Percentiles rank a stretch among this genome's conserved stretches.
Evolutionary conservation across 2,329 filamentous ascomycete species (phyloP).

Genomic region (Fusarium sp.): DNA sequence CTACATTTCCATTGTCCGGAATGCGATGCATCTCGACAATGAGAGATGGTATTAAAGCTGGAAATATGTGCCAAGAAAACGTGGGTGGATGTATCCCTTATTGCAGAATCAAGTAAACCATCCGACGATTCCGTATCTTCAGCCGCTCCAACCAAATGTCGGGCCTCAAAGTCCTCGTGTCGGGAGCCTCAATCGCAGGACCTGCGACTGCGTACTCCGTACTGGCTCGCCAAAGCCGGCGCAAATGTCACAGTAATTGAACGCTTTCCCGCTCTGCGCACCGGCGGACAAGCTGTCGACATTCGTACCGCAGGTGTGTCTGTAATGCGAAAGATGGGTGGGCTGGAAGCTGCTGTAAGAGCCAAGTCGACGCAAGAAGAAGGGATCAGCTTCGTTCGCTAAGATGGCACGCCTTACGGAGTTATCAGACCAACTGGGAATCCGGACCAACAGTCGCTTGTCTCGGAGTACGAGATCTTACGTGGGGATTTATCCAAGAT

Average conservation of each 20-base stretch:
- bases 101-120: neutral
- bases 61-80: neutral
- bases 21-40: neutral
- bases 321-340: conserved; percentile 51
- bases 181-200: conserved; percentile 46
- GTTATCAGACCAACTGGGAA: conserved; percentile 9
- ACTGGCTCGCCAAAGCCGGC: conserved; percentile 43
- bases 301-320: conserved; percentile 50
- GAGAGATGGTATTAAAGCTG: neutral
- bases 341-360: conserved; percentile 38
- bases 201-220: conserved; percentile 43
- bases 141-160: conserved; percentile 20
- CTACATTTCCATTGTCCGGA: neutral
- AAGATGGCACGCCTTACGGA: neutral
- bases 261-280: conserved; percentile 46
- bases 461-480: conserved; percentile 16
- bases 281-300: conserved; percentile 50
- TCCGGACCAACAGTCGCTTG: conserved; percentile 13
- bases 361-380: conserved; percentile 9
- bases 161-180: conserved; percentile 40
- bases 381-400: conserved; percentile 9
- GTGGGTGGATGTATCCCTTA: too few relatives aligned
- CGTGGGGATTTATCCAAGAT: conserved; percentile 12
- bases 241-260: conserved; percentile 52
- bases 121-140: neutral